Conservation (phyloP, 441 rosid species). For the Dalechampia spathulata region DNA sequence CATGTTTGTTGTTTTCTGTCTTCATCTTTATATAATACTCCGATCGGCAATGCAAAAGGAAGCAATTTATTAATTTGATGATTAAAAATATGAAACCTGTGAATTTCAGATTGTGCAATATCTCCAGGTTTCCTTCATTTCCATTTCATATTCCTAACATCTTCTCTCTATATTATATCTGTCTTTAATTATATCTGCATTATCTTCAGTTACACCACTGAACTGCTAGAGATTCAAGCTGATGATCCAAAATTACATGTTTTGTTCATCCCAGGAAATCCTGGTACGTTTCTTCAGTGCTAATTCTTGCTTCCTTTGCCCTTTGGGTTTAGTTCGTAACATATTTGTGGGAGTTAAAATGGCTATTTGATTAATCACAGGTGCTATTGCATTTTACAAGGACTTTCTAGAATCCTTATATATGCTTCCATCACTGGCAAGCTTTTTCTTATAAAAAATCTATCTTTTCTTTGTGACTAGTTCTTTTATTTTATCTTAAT, state of each 20-base stretch:
- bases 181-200: background rate
- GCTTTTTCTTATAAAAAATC: background rate
- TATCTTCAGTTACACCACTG: conserved; percentile 44
- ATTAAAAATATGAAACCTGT: conserved; percentile 34
- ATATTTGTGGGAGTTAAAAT: no score
- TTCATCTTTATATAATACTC: background rate
- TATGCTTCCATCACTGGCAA: conserved; percentile 51
- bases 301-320: no score
- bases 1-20: no score
- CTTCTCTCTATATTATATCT: no score
- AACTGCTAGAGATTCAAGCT: conserved; percentile 56
- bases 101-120: conserved; percentile 32
- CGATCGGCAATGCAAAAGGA: background rate
- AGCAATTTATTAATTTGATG: background rate
- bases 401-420: conserved; percentile 60
- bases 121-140: conserved; percentile 1
- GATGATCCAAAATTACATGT: conserved; percentile 48
- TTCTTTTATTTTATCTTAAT: conserved; percentile 6
- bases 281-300: conserved; percentile 29
- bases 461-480: background rate
- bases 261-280: conserved; percentile 71
- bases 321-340: no score
- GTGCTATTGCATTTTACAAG: conserved; percentile 59
- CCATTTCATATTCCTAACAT: background rate
- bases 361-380: conserved; percentile 22